These are phyloP conservation scores for Termitomyces sp. DNA, from an alignment of 1,284 basidiomycete genomes.

Conservation along the genomic window DNA sequence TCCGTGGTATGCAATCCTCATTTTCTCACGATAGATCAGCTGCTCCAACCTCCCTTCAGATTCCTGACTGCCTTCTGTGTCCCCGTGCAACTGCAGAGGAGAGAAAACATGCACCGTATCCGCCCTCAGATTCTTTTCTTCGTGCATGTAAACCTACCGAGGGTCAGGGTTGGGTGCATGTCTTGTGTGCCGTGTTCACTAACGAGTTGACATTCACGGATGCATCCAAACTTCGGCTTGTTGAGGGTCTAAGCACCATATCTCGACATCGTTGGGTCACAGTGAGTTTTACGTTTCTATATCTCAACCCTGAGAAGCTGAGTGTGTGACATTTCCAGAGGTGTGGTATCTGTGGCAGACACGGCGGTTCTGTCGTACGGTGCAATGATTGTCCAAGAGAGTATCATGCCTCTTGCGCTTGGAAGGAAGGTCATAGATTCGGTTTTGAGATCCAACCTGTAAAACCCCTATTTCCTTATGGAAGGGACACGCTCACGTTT, in stretches of 20 bases:
- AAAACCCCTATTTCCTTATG: constrained; percentile 26
- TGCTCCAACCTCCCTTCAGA: constrained; percentile 36
- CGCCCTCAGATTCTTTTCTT: constrained; percentile 62
- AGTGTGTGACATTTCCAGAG: constrained; percentile 31
- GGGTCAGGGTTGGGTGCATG: constrained; percentile 88
- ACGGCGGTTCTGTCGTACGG: constrained; percentile 75
- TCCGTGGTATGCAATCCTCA: constrained; percentile 52
- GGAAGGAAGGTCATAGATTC: constrained; percentile 75
- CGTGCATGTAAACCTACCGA: constrained; percentile 92
- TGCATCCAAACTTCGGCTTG: constrained; percentile 61
- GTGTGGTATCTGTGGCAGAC: constrained; percentile 59
- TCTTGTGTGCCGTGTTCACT: constrained; percentile 85
- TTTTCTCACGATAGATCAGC: background rate
- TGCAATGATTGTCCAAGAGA: constrained; percentile 80
- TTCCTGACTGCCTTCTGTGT: constrained; percentile 70
- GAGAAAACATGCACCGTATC: constrained; percentile 37
- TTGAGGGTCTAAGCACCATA: constrained; percentile 85
- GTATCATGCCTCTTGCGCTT: constrained; percentile 90
- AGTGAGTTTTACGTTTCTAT: constrained; percentile 36
- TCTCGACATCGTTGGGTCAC: constrained; percentile 59
- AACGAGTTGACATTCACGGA: constrained; percentile 82
- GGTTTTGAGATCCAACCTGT: constrained; percentile 88
- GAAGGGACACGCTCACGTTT: background rate
- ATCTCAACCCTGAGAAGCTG: background rate
- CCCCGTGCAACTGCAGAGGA: constrained; percentile 52